Conservation (phyloP, 352 stramenopile genomes). For the Aphanomyces astaci region DNA sequence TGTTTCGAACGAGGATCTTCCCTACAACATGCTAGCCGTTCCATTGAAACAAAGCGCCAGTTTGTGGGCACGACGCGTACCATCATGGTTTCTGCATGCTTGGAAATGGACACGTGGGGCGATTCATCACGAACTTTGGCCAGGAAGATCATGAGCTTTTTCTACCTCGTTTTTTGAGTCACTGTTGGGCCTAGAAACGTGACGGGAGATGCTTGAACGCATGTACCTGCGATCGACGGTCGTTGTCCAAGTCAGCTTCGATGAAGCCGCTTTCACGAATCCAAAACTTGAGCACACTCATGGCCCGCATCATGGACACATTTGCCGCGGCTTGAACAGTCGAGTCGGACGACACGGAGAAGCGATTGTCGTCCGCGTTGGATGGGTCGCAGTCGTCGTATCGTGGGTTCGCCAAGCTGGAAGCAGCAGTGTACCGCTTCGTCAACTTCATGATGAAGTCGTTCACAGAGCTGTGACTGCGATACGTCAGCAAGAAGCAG, state of each 20-base stretch:
- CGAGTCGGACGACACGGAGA: conserved; percentile 39
- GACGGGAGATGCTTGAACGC: too few species aligned
- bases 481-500: conserved; percentile 75
- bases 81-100: conserved; percentile 64
- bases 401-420: conserved; percentile 31
- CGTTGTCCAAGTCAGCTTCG: conserved; percentile 55
- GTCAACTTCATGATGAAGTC: conserved; percentile 85
- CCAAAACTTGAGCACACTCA: conserved; percentile 84
- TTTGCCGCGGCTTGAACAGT: conserved; percentile 73
- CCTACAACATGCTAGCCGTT: conserved; percentile 22
- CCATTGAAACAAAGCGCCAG: too few species aligned
- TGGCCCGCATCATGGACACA: conserved; percentile 78
- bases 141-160: conserved; percentile 65
- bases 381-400: conserved; percentile 18
- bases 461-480: conserved; percentile 72
- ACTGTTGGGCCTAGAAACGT: too few species aligned
- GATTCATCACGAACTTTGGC: conserved; percentile 70
- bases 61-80: too few species aligned
- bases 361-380: conserved; percentile 15
- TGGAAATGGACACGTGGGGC: conserved; percentile 60
- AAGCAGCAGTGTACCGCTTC: conserved; percentile 74
- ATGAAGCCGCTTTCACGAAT: conserved; percentile 84
- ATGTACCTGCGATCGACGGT: conserved; percentile 46
- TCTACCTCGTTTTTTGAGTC: too few species aligned
- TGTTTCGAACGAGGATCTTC: conserved; percentile 22